These are phyloP conservation scores for Neofusicoccum sp. DNA, from an alignment of 2,329 filamentous ascomycete genomes.

Conservation along the genomic window DNA sequence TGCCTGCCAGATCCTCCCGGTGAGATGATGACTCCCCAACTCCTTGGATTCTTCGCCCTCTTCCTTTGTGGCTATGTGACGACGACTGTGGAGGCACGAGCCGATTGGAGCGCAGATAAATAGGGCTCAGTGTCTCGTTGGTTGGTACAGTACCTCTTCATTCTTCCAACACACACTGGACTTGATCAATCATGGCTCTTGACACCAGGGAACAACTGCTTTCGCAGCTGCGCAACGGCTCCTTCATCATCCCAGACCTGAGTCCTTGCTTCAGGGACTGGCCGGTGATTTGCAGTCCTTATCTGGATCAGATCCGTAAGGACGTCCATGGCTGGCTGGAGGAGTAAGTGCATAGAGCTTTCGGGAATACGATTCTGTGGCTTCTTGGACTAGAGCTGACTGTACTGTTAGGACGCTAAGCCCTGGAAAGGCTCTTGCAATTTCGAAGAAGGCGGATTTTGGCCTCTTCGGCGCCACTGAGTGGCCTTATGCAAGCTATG, in stretches of 20 bases:
- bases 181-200: neutral
- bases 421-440: neutral
- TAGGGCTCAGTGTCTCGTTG: too few relatives aligned
- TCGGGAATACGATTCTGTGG: neutral
- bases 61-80: too few relatives aligned
- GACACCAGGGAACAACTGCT: constrained; percentile 10
- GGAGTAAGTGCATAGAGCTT: neutral
- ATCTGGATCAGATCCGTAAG: constrained; percentile 13
- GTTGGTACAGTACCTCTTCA: too few relatives aligned
- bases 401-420: neutral
- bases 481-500: constrained; percentile 12
- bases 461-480: constrained; percentile 12
- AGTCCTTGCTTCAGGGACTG: constrained; percentile 9
- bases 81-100: too few relatives aligned
- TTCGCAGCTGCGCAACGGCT: neutral
- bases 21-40: too few relatives aligned
- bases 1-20: too few relatives aligned
- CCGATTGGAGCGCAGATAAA: too few relatives aligned
- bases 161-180: too few relatives aligned
- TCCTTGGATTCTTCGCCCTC: too few relatives aligned
- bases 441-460: constrained; percentile 13
- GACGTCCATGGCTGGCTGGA: constrained; percentile 9
- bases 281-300: neutral
- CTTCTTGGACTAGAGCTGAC: neutral
- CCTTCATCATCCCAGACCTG: constrained; percentile 6